phyloP scores from a whole-genome alignment of 2,329 filamentous ascomycete genomes.

The Zymoseptoria crescenta region DNA sequence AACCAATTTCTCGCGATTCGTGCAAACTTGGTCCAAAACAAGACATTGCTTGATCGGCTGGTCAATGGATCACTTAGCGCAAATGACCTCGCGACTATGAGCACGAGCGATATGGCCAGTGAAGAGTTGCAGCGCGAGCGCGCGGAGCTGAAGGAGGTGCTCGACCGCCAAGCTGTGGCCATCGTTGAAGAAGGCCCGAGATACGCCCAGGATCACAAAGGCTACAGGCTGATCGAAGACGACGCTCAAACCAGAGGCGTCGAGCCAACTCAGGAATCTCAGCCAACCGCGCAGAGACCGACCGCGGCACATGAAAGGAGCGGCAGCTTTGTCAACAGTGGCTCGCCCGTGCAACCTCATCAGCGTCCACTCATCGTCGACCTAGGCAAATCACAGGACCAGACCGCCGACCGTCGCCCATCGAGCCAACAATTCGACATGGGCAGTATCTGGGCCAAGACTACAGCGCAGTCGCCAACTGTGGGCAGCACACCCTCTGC shows the following conservation, averaged over 20 bases:
- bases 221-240: constrained; percentile 79
- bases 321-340: constrained; percentile 10
- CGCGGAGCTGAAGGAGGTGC: constrained; percentile 67
- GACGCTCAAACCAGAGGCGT: constrained; percentile 42
- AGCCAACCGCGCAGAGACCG: constrained; percentile 4
- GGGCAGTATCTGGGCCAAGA: constrained; percentile 74
- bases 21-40: constrained; percentile 85
- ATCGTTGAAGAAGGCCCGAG: constrained; percentile 65
- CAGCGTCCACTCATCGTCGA: constrained; percentile 15
- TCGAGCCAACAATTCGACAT: constrained; percentile 59
- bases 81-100: constrained; percentile 77
- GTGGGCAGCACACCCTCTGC: constrained; percentile 26
- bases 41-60: constrained; percentile 66
- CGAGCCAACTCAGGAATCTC: not conserved
- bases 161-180: constrained; percentile 77
- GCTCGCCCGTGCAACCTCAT: constrained; percentile 25
- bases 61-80: constrained; percentile 66
- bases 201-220: constrained; percentile 86
- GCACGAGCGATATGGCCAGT: constrained; percentile 80
- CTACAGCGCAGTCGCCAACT: constrained; percentile 59
- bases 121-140: constrained; percentile 76
- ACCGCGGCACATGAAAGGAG: constrained; percentile 32
- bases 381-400: constrained; percentile 10
- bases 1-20: constrained; percentile 65
- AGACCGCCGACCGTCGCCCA: constrained; percentile 26